Percentiles rank a stretch among this genome's conserved stretches.
phyloP scores from a whole-genome alignment of 768 basidiomycete genomes.

The Tulasnella sp. region DNA sequence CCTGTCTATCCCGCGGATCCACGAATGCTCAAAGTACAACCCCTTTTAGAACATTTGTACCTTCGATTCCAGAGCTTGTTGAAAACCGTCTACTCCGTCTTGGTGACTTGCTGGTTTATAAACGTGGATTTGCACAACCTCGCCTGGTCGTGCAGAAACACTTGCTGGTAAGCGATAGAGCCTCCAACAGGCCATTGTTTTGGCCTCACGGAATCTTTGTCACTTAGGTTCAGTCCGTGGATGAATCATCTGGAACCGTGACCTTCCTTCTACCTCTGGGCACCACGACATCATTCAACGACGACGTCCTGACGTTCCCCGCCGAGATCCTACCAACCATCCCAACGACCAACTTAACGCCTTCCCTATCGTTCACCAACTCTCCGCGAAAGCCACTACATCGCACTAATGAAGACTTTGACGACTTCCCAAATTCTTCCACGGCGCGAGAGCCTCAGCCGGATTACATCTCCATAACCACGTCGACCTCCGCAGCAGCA shows the following conservation, averaged over 20 bases:
- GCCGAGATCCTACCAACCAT: conserved; percentile 31
- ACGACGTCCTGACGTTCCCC: conserved; percentile 38
- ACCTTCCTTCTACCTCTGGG: conserved; percentile 47
- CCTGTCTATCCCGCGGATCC: neutral
- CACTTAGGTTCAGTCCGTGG: conserved; percentile 47
- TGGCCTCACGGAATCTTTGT: neutral
- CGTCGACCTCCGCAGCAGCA: conserved; percentile 46
- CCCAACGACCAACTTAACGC: conserved; percentile 17
- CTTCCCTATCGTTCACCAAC: neutral
- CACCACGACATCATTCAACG: conserved; percentile 38
- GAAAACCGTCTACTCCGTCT: conserved; percentile 47
- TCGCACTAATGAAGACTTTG: neutral
- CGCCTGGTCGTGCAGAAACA: conserved; percentile 52
- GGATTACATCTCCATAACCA: conserved; percentile 34
- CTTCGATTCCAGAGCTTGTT: conserved; percentile 40
- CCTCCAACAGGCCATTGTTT: neutral
- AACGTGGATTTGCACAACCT: conserved; percentile 46
- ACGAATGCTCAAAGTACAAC: neutral
- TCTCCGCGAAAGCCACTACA: neutral
- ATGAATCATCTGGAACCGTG: conserved; percentile 44
- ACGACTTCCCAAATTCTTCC: conserved; percentile 7
- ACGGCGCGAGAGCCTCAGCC: conserved; percentile 33
- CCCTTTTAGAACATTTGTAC: neutral
- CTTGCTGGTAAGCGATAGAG: conserved; percentile 44
- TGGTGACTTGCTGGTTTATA: conserved; percentile 56